These are phyloP conservation scores for Coemansia sp. DNA, from an alignment of 192 early-diverging fungal species.

Conservation along the genomic window DNA sequence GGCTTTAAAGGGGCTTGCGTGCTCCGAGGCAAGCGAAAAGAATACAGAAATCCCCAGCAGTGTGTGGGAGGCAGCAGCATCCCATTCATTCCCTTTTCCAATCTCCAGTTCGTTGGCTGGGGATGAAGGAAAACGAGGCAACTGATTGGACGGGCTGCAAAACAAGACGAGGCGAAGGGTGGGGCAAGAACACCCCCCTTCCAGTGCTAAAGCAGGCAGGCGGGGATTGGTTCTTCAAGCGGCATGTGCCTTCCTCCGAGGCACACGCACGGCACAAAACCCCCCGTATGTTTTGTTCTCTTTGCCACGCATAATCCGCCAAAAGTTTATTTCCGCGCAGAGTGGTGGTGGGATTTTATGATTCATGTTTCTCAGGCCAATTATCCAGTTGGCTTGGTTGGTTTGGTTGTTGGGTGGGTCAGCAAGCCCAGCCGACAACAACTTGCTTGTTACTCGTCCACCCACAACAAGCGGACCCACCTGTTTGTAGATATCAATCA, in stretches of 20 bases:
- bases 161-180: neutral
- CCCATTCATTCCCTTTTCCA: neutral
- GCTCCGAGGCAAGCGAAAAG: neutral
- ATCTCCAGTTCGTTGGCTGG: neutral
- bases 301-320: neutral
- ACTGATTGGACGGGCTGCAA: neutral
- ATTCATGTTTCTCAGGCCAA: neutral
- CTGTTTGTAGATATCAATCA: neutral
- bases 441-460: too few species aligned
- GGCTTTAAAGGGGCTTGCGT: neutral
- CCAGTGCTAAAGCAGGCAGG: neutral
- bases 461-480: neutral
- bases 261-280: neutral
- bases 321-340: neutral
- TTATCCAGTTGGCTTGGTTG: neutral
- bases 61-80: neutral
- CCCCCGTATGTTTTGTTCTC: neutral
- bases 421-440: neutral
- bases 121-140: neutral
- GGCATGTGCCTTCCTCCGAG: slow-evolving; percentile 1
- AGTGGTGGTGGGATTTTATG: neutral
- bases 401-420: neutral
- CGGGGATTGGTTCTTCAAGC: neutral
- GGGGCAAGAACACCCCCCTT: neutral
- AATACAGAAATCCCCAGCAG: neutral